phyloP scores from a whole-genome alignment of 768 basidiomycete genomes.

The Naematelia encephala region DNA sequence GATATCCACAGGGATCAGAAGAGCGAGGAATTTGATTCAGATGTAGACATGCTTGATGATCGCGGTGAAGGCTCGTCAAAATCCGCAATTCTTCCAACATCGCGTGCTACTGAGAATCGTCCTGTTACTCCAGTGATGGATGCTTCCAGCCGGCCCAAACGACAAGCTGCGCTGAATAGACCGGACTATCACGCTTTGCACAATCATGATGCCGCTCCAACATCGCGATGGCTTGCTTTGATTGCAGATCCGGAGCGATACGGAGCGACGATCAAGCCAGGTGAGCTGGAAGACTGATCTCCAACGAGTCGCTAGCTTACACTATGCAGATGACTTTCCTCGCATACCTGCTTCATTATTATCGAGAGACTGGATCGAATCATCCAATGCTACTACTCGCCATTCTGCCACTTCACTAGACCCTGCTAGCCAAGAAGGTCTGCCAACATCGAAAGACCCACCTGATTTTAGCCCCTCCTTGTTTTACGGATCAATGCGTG shows the following conservation, averaged over 20 bases:
- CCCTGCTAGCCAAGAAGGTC: constrained; percentile 1
- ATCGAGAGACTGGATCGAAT: constrained; percentile 36
- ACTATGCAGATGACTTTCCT: constrained; percentile 18
- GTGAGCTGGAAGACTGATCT: constrained; percentile 18
- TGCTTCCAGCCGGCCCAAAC: constrained; percentile 31
- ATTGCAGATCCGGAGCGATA: constrained; percentile 44
- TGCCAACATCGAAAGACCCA: background rate
- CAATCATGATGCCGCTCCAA: constrained; percentile 45
- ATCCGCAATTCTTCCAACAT: background rate
- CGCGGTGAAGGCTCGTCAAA: background rate
- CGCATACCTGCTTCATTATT: constrained; percentile 21
- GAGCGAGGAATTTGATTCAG: background rate
- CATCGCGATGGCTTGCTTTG: constrained; percentile 44
- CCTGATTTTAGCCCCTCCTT: constrained; percentile 2
- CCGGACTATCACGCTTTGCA: constrained; percentile 48
- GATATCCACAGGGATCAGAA: background rate
- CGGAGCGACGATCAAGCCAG: constrained; percentile 32
- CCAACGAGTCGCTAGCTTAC: constrained; percentile 1
- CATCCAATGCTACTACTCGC: constrained; percentile 6
- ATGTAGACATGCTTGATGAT: background rate
- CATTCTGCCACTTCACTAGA: background rate
- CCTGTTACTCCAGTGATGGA: background rate
- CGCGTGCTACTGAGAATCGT: background rate
- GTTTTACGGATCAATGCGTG: constrained; percentile 51
- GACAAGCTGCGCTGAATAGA: constrained; percentile 37